Conservation (phyloP, 805 yeast species). For the Hanseniaspora clermontiae region DNA sequence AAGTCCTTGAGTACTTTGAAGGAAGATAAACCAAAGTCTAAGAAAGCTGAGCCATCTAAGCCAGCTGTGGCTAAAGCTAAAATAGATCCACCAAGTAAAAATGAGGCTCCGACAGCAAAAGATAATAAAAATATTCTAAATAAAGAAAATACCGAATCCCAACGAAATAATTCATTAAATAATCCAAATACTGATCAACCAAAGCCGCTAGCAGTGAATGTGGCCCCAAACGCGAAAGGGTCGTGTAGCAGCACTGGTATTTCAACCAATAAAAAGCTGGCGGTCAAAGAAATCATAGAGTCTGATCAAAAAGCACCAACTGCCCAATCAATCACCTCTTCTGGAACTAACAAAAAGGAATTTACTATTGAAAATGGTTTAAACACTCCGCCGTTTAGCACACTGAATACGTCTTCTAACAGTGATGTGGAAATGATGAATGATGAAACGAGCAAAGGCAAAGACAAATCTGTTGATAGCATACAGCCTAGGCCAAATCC, state of each 20-base stretch:
- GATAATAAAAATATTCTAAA: background rate
- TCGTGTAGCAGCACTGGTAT: background rate
- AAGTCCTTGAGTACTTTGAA: background rate
- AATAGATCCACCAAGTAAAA: background rate
- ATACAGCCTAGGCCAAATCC: background rate
- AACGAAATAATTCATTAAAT: background rate
- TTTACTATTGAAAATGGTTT: background rate
- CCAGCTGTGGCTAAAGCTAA: background rate
- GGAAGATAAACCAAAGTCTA: background rate
- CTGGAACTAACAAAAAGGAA: background rate
- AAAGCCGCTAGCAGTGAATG: background rate
- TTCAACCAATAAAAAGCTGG: background rate
- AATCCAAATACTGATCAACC: background rate
- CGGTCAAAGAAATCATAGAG: background rate
- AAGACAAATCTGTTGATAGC: background rate
- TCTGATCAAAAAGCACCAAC: background rate
- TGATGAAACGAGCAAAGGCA: background rate
- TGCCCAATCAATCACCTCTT: background rate
- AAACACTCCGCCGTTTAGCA: slow-evolving; percentile 7
- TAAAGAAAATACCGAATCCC: background rate
- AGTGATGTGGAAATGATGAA: slow-evolving; percentile 1
- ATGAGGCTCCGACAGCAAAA: background rate
- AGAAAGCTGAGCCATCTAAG: background rate
- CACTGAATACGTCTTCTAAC: background rate
- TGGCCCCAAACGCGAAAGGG: background rate